These are phyloP conservation scores for Fusarium irregulare DNA, from an alignment of 2,329 filamentous ascomycete species.

Conservation along the genomic window DNA sequence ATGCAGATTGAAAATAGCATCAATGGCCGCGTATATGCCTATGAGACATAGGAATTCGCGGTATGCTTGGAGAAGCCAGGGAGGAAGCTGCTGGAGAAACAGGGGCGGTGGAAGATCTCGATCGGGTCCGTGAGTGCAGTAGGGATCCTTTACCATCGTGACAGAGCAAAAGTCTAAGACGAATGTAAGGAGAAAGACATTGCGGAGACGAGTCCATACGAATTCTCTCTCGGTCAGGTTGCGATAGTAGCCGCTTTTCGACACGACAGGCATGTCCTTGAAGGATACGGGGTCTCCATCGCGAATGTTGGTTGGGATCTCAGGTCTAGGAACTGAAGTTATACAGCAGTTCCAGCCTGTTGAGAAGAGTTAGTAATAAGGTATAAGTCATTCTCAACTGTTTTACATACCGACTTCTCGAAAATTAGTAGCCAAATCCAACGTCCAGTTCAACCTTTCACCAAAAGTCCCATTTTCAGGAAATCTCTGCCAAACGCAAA, in stretches of 20 bases:
- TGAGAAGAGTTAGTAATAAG: not conserved
- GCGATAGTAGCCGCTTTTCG: slow-evolving; percentile 59
- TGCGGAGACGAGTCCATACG: slow-evolving; percentile 57
- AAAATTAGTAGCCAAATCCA: slow-evolving; percentile 66
- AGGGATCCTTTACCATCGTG: slow-evolving; percentile 79
- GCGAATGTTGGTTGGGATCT: slow-evolving; percentile 49
- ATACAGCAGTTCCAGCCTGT: slow-evolving; percentile 68
- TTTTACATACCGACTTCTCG: slow-evolving; percentile 62
- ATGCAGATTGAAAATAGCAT: slow-evolving; percentile 68
- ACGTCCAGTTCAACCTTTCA: slow-evolving; percentile 65
- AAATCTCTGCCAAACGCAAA: slow-evolving; percentile 71
- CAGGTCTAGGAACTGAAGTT: slow-evolving; percentile 61
- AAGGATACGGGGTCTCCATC: slow-evolving; percentile 56
- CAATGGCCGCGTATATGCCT: slow-evolving; percentile 70
- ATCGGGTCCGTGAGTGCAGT: slow-evolving; percentile 70
- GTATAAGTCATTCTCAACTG: not conserved
- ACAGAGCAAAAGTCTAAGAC: slow-evolving; percentile 76
- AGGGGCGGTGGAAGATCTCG: slow-evolving; percentile 54
- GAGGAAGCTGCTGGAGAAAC: slow-evolving; percentile 57
- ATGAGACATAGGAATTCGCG: slow-evolving; percentile 67
- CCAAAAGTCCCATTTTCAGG: slow-evolving; percentile 61
- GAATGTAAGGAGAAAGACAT: slow-evolving; percentile 69
- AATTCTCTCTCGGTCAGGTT: slow-evolving; percentile 58
- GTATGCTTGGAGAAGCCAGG: slow-evolving; percentile 61
- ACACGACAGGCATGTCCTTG: slow-evolving; percentile 55